Conservation (phyloP, 164 flowering plant genomes). For the Akebia trifoliata region DNA sequence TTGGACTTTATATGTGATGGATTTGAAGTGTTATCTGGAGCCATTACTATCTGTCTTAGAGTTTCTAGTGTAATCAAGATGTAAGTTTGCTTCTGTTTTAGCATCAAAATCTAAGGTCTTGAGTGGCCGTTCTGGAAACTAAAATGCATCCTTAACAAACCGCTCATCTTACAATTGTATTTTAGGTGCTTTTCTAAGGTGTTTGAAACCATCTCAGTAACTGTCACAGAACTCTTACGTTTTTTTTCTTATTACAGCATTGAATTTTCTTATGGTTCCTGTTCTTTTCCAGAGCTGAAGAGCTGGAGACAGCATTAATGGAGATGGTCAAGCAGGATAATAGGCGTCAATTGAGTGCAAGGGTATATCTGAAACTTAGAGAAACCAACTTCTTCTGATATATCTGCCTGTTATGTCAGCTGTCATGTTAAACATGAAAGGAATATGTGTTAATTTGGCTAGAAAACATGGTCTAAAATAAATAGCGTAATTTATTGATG, state of each 20-base stretch:
- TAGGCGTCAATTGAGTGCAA: constrained; percentile 70
- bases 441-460: too few species aligned
- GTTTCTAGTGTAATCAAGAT: too few species aligned
- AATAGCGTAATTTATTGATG: too few species aligned
- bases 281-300: constrained; percentile 71
- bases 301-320: constrained; percentile 89
- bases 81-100: too few species aligned
- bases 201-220: not conserved
- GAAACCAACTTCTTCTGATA: not conserved
- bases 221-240: not conserved
- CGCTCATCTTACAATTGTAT: too few species aligned
- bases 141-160: too few species aligned
- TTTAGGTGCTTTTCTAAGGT: too few species aligned
- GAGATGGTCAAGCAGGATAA: constrained; percentile 92
- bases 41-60: not conserved
- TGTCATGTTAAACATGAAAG: not conserved
- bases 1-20: too few species aligned
- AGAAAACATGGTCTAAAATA: too few species aligned
- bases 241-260: not conserved
- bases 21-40: not conserved
- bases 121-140: too few species aligned
- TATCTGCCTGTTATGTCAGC: not conserved
- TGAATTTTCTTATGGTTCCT: constrained; percentile 2
- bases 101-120: too few species aligned
- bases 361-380: constrained; percentile 37